Base-by-base conservation (phyloP, 352 stramenopile species). In the Pelagophyceae sp. region DNA sequence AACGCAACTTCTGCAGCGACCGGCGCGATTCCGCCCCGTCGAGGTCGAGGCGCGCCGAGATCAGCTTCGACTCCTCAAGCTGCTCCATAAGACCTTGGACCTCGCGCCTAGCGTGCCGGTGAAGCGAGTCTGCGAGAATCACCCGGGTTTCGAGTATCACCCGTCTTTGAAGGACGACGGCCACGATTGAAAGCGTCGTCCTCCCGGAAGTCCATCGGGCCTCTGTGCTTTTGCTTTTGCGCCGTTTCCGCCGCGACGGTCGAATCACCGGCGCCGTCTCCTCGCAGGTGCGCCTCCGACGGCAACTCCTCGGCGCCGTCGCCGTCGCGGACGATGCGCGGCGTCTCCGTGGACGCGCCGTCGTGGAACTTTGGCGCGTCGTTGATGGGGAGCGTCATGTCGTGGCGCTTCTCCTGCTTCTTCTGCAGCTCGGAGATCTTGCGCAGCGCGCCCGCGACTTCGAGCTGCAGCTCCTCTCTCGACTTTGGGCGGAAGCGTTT, bases 381-480 rank as follows among this genome's bases (percentile, higher is more conserved):
- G 76, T 37, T 38, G 6, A 32, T 77, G 33, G 27, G 51, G 17
- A 27, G 2, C 70, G 5, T 1, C 31, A 1, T 32, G 0, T 51
- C 60, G 15, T 19, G 25, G 38, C 50, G 40, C 33, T 38, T 54
- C 32, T 38, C 67, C 11, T 23, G 11, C 32, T 76, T 65, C 40
- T 86, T 90, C 29, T 88, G 81, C 38, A 93, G 77, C 0, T 82
- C 85, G 11, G 82, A 83, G 63, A 89, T 89, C 69, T 92, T 91
- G 50, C 93, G 92, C 17, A 86, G 82, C 67, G 90, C 87, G 25
- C 94, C 80, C 19, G 83, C 69, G 19, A 88, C 81, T 37, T 94
- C 90, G 69, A 90, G 91, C 75, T 93, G 89, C 6, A 95, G 84
- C 80, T 94, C 90, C 78, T 95, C 90, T 5, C 90, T 81, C 0